phyloP scores from a whole-genome alignment of 306 rosid genomes.

The Hippophae rhamnoides region DNA sequence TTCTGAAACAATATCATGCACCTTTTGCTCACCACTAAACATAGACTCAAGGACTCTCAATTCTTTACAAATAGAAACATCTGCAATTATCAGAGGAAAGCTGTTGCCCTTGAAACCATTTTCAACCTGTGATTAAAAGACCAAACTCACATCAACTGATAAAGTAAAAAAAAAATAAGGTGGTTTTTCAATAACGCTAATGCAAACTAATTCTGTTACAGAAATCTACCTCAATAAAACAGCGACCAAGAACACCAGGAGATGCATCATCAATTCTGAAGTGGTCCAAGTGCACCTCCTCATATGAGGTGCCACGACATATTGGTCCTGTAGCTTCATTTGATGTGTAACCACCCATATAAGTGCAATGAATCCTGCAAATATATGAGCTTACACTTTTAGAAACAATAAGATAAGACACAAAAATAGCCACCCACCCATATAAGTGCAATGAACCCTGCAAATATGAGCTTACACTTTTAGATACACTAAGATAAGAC shows the following conservation, averaged over 20 bases:
- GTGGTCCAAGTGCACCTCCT: constrained; percentile 50
- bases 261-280: constrained; percentile 49
- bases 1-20: constrained; percentile 41
- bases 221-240: constrained; percentile 71
- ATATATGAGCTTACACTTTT: constrained; percentile 11
- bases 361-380: constrained; percentile 78
- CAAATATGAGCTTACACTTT: constrained; percentile 16
- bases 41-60: constrained; percentile 61
- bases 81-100: constrained; percentile 80
- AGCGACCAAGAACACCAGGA: constrained; percentile 62
- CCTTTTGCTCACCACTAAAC: constrained; percentile 36
- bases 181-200: background rate
- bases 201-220: background rate
- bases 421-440: constrained; percentile 30
- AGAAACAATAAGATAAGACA: constrained; percentile 11
- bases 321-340: constrained; percentile 42
- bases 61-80: constrained; percentile 67
- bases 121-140: constrained; percentile 54
- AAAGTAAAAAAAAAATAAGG: background rate
- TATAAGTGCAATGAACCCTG: constrained; percentile 74
- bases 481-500: constrained; percentile 11
- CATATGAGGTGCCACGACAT: constrained; percentile 33
- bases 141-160: background rate
- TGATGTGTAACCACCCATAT: constrained; percentile 51
- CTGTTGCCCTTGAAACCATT: constrained; percentile 76